Evolutionary conservation across 139 green algal genomes (phyloP), one percentile per base, ranked within the genome.

Genomic region (Volvox africanus): DNA sequence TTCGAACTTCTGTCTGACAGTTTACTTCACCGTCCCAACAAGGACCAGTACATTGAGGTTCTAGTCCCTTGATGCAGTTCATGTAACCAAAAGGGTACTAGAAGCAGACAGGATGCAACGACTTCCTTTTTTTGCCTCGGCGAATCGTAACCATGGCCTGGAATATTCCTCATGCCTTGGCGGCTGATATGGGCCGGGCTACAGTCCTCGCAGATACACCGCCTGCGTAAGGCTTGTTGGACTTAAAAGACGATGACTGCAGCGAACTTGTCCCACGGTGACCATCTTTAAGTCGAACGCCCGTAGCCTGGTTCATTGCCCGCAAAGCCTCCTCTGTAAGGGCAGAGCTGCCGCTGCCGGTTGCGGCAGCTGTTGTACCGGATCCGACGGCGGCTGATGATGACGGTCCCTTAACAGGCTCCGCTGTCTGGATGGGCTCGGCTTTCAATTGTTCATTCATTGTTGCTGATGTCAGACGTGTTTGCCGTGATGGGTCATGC

Each of bases 201-300:
- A 55, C 24, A n/a, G 28, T 44, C 35, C 50, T 50, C 61, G 68
- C 71, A 6, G 85, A 73, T 37, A 73, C 0, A 1, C 85, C 85
- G 26, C 69, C 86, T 0, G 86, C 71, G 50, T 90, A 90, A 2
- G 86, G 73, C 67, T 35, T 35, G 30, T 83, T 76, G 9, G 50
- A 77, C 6, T 76, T 75, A 44, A 90, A 90, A 0, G 86, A 90
- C 9, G 71, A 84, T 20, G 73, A 83, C 26, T 90, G 61, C 26
- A 75, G 30, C 17, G 86, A 90, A 32, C 1, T 61, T 9, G 36
- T 44, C 11, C 26, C 30, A 9, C 68, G 35, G 14, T 68, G 18
- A 1, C 26, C 26, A 1, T 11, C 28, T 1, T 33, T 26, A 0
- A 22, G 11, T 35, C 36, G 62, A 21, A n/a, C 67, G 14, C 83